Conservation (phyloP, 352 stramenopile genomes). For the Globisporangium cystogenes region DNA sequence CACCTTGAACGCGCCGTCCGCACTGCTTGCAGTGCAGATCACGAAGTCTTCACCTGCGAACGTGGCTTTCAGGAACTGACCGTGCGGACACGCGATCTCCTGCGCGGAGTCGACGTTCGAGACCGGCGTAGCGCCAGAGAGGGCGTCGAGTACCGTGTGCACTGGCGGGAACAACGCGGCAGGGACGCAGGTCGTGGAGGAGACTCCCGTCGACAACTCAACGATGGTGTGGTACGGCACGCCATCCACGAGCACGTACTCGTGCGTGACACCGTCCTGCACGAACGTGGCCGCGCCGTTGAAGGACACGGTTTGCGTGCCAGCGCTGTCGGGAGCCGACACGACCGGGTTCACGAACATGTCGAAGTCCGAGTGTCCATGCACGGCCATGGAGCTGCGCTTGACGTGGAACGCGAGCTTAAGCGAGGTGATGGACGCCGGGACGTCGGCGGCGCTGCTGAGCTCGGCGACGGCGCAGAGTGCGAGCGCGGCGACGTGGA, state of each 20-base stretch:
- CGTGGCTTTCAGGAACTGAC: conserved; percentile 28
- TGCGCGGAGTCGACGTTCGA: conserved; percentile 28
- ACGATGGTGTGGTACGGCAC: conserved; percentile 22
- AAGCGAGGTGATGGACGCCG: conserved; percentile 19
- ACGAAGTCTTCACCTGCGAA: conserved; percentile 42
- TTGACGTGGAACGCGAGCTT: conserved; percentile 42
- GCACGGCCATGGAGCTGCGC: conserved; percentile 42
- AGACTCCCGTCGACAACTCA: conserved; percentile 11
- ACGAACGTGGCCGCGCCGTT: conserved; percentile 28
- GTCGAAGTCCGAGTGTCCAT: conserved; percentile 35
- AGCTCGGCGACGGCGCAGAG: background rate
- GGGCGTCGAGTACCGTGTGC: conserved; percentile 22
- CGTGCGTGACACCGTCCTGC: conserved; percentile 26
- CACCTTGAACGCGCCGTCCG: conserved; percentile 22
- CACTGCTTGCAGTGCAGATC: conserved; percentile 26
- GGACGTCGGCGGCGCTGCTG: background rate
- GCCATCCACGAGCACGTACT: conserved; percentile 31
- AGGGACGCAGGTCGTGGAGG: conserved; percentile 19
- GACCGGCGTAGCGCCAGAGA: conserved; percentile 25
- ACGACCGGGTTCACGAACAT: conserved; percentile 35
- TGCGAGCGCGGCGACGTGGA: background rate
- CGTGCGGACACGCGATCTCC: conserved; percentile 32
- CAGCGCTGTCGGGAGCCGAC: conserved; percentile 9
- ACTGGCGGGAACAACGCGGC: conserved; percentile 22
- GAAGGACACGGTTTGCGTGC: conserved; percentile 21